These are phyloP conservation scores for Podaxis pistillaris DNA, from an alignment of 768 basidiomycete species.

Conservation along the genomic window DNA sequence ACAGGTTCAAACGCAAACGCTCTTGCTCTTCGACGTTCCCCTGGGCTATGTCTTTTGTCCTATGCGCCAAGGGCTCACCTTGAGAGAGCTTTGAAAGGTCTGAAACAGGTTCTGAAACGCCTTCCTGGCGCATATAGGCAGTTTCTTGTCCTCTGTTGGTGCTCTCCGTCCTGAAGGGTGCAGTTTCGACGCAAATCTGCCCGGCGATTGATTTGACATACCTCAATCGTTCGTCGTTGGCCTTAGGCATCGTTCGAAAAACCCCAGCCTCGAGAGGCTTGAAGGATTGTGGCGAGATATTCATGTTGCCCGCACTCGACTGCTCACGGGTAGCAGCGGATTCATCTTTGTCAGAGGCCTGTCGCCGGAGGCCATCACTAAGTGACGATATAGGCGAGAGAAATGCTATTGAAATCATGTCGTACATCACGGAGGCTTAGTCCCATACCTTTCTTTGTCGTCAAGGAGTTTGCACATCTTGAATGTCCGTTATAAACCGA, in stretches of 20 bases:
- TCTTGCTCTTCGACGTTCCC: neutral
- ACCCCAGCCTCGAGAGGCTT: neutral
- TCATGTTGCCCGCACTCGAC: neutral
- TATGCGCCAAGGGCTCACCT: neutral
- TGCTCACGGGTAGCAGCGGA: neutral
- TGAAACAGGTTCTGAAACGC: neutral
- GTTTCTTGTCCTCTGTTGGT: neutral
- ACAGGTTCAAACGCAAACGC: neutral
- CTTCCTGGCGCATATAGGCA: constrained; percentile 7
- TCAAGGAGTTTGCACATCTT: neutral
- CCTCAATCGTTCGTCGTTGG: neutral
- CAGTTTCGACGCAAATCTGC: neutral
- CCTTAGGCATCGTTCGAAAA: neutral
- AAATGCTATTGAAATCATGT: neutral
- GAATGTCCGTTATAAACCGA: neutral
- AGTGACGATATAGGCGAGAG: neutral
- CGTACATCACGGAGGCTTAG: neutral
- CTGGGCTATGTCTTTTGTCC: neutral
- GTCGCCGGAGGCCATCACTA: neutral
- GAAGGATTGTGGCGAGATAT: neutral
- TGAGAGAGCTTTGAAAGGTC: neutral
- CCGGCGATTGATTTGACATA: neutral
- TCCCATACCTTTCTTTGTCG: neutral
- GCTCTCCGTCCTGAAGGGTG: neutral
- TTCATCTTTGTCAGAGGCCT: neutral